Evolutionary conservation across 2,329 filamentous ascomycete genomes (phyloP).

Genomic region (Venturia pyrina): DNA sequence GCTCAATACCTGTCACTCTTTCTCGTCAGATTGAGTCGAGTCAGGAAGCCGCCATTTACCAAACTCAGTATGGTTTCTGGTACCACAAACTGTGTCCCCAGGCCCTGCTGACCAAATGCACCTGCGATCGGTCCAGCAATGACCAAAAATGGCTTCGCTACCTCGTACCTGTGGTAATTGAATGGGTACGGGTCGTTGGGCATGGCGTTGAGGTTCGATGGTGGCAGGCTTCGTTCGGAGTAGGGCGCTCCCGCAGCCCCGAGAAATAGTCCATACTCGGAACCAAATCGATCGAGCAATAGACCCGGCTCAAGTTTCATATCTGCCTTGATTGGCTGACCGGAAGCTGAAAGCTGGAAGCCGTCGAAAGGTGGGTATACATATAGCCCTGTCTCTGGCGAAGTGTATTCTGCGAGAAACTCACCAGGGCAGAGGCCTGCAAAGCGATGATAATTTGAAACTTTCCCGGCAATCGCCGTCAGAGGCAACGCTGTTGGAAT

Average conservation of each 20-base stretch:
- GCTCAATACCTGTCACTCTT: not conserved
- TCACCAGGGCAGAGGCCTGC: slow-evolving; percentile 31
- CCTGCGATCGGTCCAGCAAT: slow-evolving; percentile 36
- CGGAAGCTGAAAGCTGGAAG: slow-evolving; percentile 29
- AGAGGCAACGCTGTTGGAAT: slow-evolving; percentile 26
- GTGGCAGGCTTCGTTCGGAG: slow-evolving; percentile 38
- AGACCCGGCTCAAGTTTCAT: slow-evolving; percentile 31
- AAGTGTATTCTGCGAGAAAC: slow-evolving; percentile 27
- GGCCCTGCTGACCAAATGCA: slow-evolving; percentile 42
- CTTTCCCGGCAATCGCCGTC: slow-evolving; percentile 21
- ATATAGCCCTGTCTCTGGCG: slow-evolving; percentile 17
- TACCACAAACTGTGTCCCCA: slow-evolving; percentile 30
- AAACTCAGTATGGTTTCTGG: not conserved
- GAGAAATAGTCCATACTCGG: slow-evolving; percentile 34
- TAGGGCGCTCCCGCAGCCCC: slow-evolving; percentile 37
- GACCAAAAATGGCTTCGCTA: slow-evolving; percentile 31
- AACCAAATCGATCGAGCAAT: slow-evolving; percentile 41
- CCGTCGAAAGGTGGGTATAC: slow-evolving; percentile 34
- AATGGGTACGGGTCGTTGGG: slow-evolving; percentile 29
- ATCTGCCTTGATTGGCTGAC: slow-evolving; percentile 31
- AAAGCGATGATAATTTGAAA: slow-evolving; percentile 28
- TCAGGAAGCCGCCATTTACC: not conserved
- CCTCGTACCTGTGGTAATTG: slow-evolving; percentile 41
- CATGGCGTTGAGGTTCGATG: slow-evolving; percentile 33
- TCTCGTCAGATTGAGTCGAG: not conserved